Conservation (phyloP, 2,329 filamentous ascomycete genomes). For the Cercospora sp. region DNA sequence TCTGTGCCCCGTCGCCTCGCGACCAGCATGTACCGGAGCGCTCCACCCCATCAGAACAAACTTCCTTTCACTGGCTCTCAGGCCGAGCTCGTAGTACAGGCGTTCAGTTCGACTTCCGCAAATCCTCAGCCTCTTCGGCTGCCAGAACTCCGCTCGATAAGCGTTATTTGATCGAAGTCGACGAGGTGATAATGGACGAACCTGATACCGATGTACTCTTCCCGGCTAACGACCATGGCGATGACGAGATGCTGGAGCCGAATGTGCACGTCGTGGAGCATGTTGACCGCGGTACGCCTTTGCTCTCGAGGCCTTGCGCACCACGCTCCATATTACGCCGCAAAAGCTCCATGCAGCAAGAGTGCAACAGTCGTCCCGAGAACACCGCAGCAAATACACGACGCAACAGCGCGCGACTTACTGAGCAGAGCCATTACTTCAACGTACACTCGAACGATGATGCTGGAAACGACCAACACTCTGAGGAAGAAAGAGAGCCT, state of each 20-base stretch:
- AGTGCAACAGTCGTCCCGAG: conserved; percentile 19
- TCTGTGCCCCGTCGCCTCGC: not conserved
- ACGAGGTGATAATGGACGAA: conserved; percentile 27
- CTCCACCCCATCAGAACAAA: not conserved
- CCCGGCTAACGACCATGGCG: not conserved
- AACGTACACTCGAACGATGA: not conserved
- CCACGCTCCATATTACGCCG: conserved; percentile 33
- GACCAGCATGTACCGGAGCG: not conserved
- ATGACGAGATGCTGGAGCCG: not conserved
- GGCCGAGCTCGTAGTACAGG: not conserved
- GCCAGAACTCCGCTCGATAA: conserved; percentile 8
- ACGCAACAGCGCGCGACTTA: conserved; percentile 30
- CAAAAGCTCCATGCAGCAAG: conserved; percentile 15
- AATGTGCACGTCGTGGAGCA: not conserved
- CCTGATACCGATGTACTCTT: not conserved
- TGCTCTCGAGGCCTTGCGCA: conserved; percentile 1
- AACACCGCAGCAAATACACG: conserved; percentile 34
- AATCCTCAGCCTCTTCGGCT: not conserved
- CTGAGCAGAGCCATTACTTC: conserved; percentile 7
- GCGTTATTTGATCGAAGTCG: conserved; percentile 29
- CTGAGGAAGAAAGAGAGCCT: not conserved
- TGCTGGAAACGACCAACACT: not conserved
- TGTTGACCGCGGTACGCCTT: not conserved
- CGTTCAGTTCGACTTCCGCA: conserved; percentile 22
- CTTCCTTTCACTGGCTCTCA: no score